Evolutionary conservation across 768 basidiomycete species (phyloP), one percentile per base, ranked within the genome.

Genomic region (Gyrodon lividus): DNA sequence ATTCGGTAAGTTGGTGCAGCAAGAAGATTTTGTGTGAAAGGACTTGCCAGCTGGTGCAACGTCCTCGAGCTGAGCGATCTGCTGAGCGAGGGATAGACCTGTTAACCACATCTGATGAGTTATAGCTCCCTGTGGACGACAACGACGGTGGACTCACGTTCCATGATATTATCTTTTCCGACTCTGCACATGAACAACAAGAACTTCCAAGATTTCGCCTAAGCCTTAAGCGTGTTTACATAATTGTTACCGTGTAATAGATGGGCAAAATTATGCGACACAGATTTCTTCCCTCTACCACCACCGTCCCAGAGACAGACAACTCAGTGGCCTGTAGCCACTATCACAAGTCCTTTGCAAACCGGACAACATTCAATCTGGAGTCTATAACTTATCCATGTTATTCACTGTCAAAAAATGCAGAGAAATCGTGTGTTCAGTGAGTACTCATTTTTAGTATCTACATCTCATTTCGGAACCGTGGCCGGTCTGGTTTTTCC

Each of bases 61-160:
- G 46, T 89, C 81, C 42, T 89, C 80, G 22, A 98, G 81, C 62
- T 87, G 79, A 33, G 86, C 87, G 37, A 97, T 82, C 63, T 96
- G 92, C 64, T 95, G 81, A 3, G 82, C 84, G 22, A 90, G 77
- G 3, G 87, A 83, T 31, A 86, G 66, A 24, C 78, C 77, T 77
- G 54, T 12, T 22, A 38, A 41, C 1, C 1, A 10, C 8, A 23
- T 26, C 13, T 39, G 26, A n/a, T 52, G 42, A 52, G 40, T 50
- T 43, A 54, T 34, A 57, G 43, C 20, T 37, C 23, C 24, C 16
- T 12, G 38, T 20, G 22, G 35, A 16, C 16, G 39, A 26, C 24
- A 39, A 33, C 17, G 44, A 38, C 39, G 22, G 19, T n/a, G 46
- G 23, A 66, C 66, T 61, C 52, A 70, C 66, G 68, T 49, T 68